Evolutionary conservation across 495 filamentous ascomycete genomes (phyloP), one percentile per base, ranked within the genome.

Genomic region (Xylaria bambusicola): DNA sequence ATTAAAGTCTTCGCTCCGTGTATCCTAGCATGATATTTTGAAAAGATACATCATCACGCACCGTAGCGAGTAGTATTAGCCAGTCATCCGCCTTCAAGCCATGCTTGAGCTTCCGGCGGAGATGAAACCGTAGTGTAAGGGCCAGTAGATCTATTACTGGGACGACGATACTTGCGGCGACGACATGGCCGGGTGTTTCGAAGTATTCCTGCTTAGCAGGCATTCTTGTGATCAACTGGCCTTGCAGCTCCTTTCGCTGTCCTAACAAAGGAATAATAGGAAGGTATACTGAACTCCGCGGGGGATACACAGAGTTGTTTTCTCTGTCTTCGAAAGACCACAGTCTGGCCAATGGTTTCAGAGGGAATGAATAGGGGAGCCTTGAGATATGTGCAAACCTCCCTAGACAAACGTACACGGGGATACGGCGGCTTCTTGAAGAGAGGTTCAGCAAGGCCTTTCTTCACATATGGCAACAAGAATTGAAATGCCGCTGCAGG

Each of bases 1-100:
- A 10, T 17, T 42, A 17, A 15, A 42, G 40, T 42, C 40, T 42
- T 42, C 40, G 40, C n/a, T 42, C 40, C 40, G 20, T 42, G 29
- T 33, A 33, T n/a, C n/a, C n/a, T n/a, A 33, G 5, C 29, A 42
- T 41, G 21, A 18, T 44, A 8, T 15, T 36, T 15, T 21, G 12
- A 12, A 17, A 27, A 12, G 38, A 53, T 10, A 17, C 17, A 38
- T 12, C 20, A 42, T 17, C 20, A 61, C 52, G 26, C 44, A 71
- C 68, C 3, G 56, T 44, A 31, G 63, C 63, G 3, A 62, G 58
- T 26, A 69, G 13, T 10, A 71, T 60, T 47, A 71, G 48, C 66
- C 63, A 69, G 55, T 71, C 68, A 56, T 71, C 68, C 23, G 54
- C 59, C 55, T 56, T 62, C 9, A 69, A 60, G 9, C 35, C 42